Percentiles rank a stretch among this genome's conserved stretches.
These are phyloP conservation scores for Cucumis hystrix DNA, from an alignment of 306 rosid genomes.

Conservation along the genomic window DNA sequence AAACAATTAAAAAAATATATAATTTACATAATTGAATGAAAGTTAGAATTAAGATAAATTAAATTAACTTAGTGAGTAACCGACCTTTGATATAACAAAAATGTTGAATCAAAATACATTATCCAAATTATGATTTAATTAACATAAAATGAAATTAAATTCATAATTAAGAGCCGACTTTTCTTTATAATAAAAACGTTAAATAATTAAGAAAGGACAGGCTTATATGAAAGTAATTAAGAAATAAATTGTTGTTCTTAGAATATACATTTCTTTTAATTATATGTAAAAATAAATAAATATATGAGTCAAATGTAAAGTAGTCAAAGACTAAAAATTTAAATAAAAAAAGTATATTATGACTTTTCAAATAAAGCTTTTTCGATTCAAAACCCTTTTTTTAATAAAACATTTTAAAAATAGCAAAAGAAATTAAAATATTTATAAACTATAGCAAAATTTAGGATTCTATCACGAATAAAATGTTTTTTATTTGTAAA, in stretches of 20 bases:
- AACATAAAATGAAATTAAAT: not conserved
- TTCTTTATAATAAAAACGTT: not conserved
- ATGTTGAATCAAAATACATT: not conserved
- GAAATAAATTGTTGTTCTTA: too few species aligned
- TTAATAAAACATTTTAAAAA: too few species aligned
- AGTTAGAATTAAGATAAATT: not conserved
- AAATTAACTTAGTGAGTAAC: not conserved
- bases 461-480: too few species aligned
- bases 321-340: not conserved
- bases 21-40: not conserved
- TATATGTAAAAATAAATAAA: too few species aligned
- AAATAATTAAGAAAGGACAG: not conserved
- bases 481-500: too few species aligned
- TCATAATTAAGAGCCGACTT: not conserved
- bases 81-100: not conserved
- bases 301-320: not conserved
- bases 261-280: too few species aligned
- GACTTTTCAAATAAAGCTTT: not conserved
- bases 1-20: not conserved
- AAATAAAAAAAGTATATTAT: too few species aligned
- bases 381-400: not conserved
- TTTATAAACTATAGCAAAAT: too few species aligned
- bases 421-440: too few species aligned
- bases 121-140: not conserved
- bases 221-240: not conserved